Conservation (phyloP, 345 rosid species). For the Orychophragmus violaceus region DNA sequence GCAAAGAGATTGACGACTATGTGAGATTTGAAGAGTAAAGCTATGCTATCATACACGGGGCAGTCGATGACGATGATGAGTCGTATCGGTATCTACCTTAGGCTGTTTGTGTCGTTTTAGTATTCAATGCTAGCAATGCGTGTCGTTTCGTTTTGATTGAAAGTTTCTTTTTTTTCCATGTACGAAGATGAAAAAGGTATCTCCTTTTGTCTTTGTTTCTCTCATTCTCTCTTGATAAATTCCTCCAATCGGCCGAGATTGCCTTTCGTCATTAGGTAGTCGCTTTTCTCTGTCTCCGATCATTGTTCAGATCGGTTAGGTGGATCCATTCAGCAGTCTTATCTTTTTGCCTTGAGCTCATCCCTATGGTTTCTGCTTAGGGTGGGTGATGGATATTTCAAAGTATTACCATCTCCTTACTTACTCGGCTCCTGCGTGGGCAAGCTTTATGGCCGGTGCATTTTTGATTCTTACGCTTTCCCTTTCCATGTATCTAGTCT, state of each 20-base stretch:
- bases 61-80: not conserved
- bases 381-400: constrained; percentile 19
- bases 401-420: constrained; percentile 26
- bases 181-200: not conserved
- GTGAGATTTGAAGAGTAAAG: not conserved
- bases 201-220: not conserved
- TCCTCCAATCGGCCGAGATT: not conserved
- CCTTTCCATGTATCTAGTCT: constrained; percentile 74
- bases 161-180: not conserved
- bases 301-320: not conserved
- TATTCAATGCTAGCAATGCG: not conserved
- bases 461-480: constrained; percentile 52
- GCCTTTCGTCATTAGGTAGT: not conserved
- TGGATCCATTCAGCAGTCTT: not conserved
- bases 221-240: too few species aligned
- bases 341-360: not conserved
- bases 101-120: constrained; percentile 21
- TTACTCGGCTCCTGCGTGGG: constrained; percentile 71
- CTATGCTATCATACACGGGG: not conserved
- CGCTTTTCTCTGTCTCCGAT: not conserved
- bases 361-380: not conserved
- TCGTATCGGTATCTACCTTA: not conserved
- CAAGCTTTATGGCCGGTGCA: constrained; percentile 53
- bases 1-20: not conserved
- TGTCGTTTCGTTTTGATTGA: not conserved